Conservation (phyloP, 1,139 yeast species). For the Pichia sp. region DNA sequence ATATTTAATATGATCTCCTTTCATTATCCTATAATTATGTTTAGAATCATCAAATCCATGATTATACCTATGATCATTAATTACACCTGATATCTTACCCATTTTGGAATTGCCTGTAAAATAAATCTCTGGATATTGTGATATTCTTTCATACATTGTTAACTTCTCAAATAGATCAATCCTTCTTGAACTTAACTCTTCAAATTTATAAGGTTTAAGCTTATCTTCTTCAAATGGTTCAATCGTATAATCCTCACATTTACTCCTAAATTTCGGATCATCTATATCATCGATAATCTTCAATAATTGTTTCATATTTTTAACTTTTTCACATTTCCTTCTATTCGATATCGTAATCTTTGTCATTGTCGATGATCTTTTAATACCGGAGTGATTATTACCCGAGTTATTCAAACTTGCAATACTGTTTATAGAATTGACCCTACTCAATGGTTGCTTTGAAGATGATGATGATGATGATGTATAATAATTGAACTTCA, state of each 20-base stretch:
- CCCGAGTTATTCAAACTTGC: not conserved
- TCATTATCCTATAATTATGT: slow-evolving; percentile 52
- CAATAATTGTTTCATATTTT: slow-evolving; percentile 1
- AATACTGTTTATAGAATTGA: not conserved
- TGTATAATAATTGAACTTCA: slow-evolving; percentile 5
- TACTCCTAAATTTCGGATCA: not conserved
- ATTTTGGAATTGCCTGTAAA: slow-evolving; percentile 28
- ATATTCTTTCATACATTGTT: slow-evolving; percentile 42
- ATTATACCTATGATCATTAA: slow-evolving; percentile 40
- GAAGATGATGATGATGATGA: not conserved
- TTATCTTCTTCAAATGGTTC: not conserved
- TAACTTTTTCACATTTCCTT: not conserved
- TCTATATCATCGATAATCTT: not conserved
- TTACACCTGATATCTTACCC: slow-evolving; percentile 32
- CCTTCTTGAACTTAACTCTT: slow-evolving; percentile 14
- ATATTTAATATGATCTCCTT: slow-evolving; percentile 70
- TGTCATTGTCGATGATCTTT: not conserved
- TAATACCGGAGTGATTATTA: not conserved
- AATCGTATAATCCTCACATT: not conserved
- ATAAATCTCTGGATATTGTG: slow-evolving; percentile 38
- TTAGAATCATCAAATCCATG: slow-evolving; percentile 69
- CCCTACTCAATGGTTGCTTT: not conserved
- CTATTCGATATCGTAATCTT: not conserved
- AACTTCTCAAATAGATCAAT: slow-evolving; percentile 26
- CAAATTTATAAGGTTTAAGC: slow-evolving; percentile 7